Evolutionary conservation across 768 basidiomycete species (phyloP), one percentile per base, ranked within the genome.

Genomic region (Suillus plorans): DNA sequence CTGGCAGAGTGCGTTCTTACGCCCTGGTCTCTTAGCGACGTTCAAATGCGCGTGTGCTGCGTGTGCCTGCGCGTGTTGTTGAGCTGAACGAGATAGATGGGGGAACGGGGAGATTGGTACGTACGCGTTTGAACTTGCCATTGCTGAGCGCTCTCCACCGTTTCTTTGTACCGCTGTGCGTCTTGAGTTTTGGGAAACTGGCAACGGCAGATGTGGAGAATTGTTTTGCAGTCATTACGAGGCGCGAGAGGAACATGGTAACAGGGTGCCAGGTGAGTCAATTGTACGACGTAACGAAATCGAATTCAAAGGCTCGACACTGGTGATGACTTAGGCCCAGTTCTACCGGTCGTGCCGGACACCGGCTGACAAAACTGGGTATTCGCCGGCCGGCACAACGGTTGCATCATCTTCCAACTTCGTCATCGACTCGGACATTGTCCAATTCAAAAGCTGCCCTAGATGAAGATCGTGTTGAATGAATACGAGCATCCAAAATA

Each of bases 141-240:
- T 85, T 87, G n/a, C 85, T 84, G 53, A 92, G 75, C 4, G 89
- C 87, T 64, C 85, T 80, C 90, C 90, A 93, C 66, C 91, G 80
- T 77, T 93, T 93, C 79, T 92, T 92, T 28, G 91, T 84, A 12
- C 91, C 91, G 4, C 86, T 89, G 73, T 93, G 91, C 1, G 89
- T 85, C 76, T 93, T 93, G 69, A 93, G 78, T 78, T 93, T 93
- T 61, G 91, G 91, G 62, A 87, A 89, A 62, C 84, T 81, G 36
- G 76, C 73, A 2, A 82, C 67, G 8, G 84, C 75, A 5, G 87
- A 85, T 16, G 86, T 85, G 44, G 91, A 89, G 75, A 93, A 91
- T 16, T 79, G 69, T 28, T 84, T 82, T 41, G 71, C 69, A 34
- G 69, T 72, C 45, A 69, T 66, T 42, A 73, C 7, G 18, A 76